Base-by-base conservation (phyloP, 352 stramenopile genomes). In the Globisporangium apiculatum region DNA sequence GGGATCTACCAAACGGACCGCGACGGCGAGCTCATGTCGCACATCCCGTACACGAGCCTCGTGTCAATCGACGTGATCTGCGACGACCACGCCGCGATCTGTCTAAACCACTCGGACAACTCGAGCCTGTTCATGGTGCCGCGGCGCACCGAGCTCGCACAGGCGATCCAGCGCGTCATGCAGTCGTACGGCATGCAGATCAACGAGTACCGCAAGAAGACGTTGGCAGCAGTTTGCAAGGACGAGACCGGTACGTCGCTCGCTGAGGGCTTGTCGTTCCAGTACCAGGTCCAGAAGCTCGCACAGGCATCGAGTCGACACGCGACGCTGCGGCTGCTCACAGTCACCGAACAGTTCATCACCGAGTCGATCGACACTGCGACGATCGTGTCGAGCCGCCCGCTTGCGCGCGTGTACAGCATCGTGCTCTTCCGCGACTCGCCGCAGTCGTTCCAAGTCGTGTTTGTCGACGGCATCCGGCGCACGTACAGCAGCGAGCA, bases 171-270 rank as follows among this genome's bases (percentile, higher is more conserved):
- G 36, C 63, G 66, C 46, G 72, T 89, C 12, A 89, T 91, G 76
- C 73, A 75, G n/a, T 71, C 73, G 4, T 93, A 91, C 51, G 76
- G 72, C 12, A 93, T 93, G 68, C 71, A 76, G 50, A 86, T 93
- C 17, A 91, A 93, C 60, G 80, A 93, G 48, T 93, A 93, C 55
- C 67, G 76, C 18, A 89, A 93, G 63, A 91, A 91, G 60, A 89
- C 80, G 7, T 71, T 93, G 67, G 79, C 83, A 36, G 68, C 61
- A 0, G 80, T 77, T 1, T 51, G 75, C 24, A 83, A 84, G 53
- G 70, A 87, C 10, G 69, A 86, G 41, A 65, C 57, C 0, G 68
- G 61, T 10, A 57, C 59, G 4, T 54, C 74, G 0, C 47, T 60
- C 11, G 51, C 36, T 0, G 76, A 80, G 1, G 69, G 64, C 15